phyloP scores from a whole-genome alignment of 176 grass and related monocot genomes.

The Sorghum bicolor region DNA sequence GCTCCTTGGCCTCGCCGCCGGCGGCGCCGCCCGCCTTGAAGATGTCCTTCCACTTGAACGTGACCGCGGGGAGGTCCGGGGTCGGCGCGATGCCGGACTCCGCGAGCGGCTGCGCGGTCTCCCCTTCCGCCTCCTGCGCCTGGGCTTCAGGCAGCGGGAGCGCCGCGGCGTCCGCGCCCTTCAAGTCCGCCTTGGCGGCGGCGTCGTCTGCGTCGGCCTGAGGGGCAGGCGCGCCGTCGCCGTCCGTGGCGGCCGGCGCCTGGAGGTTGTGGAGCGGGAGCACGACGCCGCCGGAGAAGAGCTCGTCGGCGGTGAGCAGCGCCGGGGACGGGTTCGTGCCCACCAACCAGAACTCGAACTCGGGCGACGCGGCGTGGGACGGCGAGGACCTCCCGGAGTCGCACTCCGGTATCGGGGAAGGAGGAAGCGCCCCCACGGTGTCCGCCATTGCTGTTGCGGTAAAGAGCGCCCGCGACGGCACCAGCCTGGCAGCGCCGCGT shows the following conservation, averaged over 20 bases:
- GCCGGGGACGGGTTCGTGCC: constrained; percentile 46
- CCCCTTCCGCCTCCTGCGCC: background rate
- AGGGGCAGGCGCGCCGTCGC: background rate
- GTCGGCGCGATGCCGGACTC: constrained; percentile 21
- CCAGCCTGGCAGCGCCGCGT: background rate
- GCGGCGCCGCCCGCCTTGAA: constrained; percentile 33
- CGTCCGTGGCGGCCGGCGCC: background rate
- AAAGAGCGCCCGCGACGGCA: background rate
- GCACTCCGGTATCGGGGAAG: background rate
- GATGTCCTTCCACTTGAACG: constrained; percentile 85
- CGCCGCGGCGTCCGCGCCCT: background rate
- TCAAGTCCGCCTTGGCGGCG: background rate
- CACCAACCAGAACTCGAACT: constrained; percentile 99
- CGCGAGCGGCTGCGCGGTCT: constrained; percentile 21
- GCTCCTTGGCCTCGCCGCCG: constrained; percentile 47
- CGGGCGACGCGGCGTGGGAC: constrained; percentile 59
- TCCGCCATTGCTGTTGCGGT: constrained; percentile 28
- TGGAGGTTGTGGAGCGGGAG: constrained; percentile 74
- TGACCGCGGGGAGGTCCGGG: constrained; percentile 43
- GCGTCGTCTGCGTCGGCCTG: background rate
- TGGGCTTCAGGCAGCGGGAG: background rate
- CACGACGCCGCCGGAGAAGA: constrained; percentile 92
- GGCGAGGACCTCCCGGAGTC: constrained; percentile 35
- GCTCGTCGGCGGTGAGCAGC: constrained; percentile 93
- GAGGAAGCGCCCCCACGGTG: background rate